Conservation (phyloP, 2,329 filamentous ascomycete species). For the Stagonosporopsis rhizophila region DNA sequence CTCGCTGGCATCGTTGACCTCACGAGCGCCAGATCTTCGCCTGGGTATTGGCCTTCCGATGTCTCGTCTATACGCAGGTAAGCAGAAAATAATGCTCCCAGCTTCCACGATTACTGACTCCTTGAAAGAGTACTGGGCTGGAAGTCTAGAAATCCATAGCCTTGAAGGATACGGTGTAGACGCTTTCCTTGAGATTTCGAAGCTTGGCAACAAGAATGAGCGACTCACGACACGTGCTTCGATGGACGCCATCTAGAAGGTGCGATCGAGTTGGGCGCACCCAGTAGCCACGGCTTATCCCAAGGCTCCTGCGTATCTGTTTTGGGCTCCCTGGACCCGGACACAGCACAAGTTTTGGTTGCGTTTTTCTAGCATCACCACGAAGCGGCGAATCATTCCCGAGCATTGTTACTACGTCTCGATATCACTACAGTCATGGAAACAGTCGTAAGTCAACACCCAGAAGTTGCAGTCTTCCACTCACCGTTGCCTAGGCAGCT, state of each 20-base stretch:
- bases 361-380: neutral
- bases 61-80: constrained; percentile 82
- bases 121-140: constrained; percentile 85
- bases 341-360: neutral
- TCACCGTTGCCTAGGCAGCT: constrained; percentile 13
- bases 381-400: constrained; percentile 11
- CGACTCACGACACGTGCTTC: constrained; percentile 70
- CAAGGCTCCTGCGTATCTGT: neutral
- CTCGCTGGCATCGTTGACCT: constrained; percentile 81
- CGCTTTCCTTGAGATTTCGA: constrained; percentile 94
- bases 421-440: neutral
- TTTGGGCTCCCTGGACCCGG: neutral
- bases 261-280: neutral
- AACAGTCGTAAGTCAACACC: neutral
- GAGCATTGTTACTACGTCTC: constrained; percentile 8
- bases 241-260: constrained; percentile 57
- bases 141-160: constrained; percentile 87
- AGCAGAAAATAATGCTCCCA: neutral
- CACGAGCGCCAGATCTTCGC: constrained; percentile 82
- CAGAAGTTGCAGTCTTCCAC: neutral
- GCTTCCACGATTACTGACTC: constrained; percentile 1
- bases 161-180: constrained; percentile 96
- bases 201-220: constrained; percentile 97
- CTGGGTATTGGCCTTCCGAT: constrained; percentile 93
- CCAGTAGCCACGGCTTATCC: neutral